Evolutionary conservation across 2,329 filamentous ascomycete genomes (phyloP).

Genomic region (Parastagonospora nodorum): DNA sequence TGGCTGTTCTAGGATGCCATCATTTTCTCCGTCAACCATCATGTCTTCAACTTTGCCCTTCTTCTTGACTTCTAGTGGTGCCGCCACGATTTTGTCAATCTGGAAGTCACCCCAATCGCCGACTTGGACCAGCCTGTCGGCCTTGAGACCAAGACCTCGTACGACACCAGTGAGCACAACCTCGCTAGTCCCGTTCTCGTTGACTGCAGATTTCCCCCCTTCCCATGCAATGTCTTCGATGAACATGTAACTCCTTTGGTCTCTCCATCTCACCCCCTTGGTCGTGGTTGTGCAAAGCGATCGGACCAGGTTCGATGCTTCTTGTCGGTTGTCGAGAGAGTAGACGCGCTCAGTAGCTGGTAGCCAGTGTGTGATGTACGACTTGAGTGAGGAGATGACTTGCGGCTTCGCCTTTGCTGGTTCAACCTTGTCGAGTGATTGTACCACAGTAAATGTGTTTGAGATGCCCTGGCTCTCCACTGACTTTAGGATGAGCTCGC

Average conservation of each 20-base stretch:
- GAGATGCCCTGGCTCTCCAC: constrained; percentile 95
- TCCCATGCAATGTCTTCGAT: constrained; percentile 81
- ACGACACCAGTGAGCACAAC: constrained; percentile 84
- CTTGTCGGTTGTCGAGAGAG: constrained; percentile 84
- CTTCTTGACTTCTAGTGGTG: constrained; percentile 65
- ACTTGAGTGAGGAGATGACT: constrained; percentile 81
- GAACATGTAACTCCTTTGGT: constrained; percentile 94
- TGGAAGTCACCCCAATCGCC: constrained; percentile 95
- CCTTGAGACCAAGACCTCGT: constrained; percentile 83
- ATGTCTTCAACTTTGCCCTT: constrained; percentile 69
- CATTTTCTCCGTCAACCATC: constrained; percentile 64
- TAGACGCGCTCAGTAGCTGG: constrained; percentile 90
- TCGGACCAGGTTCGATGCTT: constrained; percentile 87
- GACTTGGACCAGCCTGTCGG: constrained; percentile 86
- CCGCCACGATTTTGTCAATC: constrained; percentile 83
- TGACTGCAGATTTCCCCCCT: constrained; percentile 49
- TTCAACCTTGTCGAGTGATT: constrained; percentile 77
- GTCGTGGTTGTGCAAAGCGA: constrained; percentile 90
- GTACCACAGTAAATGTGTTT: constrained; percentile 84
- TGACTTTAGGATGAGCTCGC: constrained; percentile 82
- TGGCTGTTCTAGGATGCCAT: constrained; percentile 70
- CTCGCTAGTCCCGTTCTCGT: constrained; percentile 57
- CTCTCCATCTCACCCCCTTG: constrained; percentile 93
- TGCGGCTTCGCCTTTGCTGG: constrained; percentile 78
- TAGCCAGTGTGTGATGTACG: constrained; percentile 93